Base-by-base conservation (phyloP, 768 basidiomycete species). In the Boletus coccyginus region DNA sequence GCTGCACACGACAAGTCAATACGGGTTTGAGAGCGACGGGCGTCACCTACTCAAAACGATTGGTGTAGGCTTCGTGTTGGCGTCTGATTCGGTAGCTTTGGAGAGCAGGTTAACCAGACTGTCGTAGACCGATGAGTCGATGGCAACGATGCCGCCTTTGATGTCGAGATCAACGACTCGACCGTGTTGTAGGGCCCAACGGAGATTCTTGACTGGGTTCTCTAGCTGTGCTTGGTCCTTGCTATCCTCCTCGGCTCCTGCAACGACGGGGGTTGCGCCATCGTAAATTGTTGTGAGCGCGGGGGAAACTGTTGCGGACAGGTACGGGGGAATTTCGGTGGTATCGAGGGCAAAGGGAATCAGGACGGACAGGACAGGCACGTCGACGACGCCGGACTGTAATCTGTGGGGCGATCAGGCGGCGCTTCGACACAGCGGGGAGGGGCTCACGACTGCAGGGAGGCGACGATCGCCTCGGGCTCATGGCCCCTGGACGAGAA, bases 131-230 rank as follows among this genome's bases (percentile, higher is more conserved):
- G 80, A 74, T 13, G 80, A 66, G 50, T 84, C 82, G 27, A 58
- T 48, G 7, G 66, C 68, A 5, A 79, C 76, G 47, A 88, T 74
- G 46, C 78, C 76, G 31, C 77, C 75, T 57, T 81, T 77, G 47
- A 92, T 77, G 63, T 89, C 83, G 58, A 94, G 81, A 64, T 92
- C 89, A 27, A 94, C 80, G 17, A 82, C 81, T 51, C 78, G 77
- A 41, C 81, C 85, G 47, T 78, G 77, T 46, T 80, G 73, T 11
- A 94, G 72, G 3, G 88, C 90, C 84, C 86, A 87, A 58, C 72
- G 73, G 42, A 94, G 73, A 48, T 81, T 85, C 19, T 77, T 77
- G 46, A 83, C 75, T 1, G 79, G 78, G 40, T 74, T 69, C 52
- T 74, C 68, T 16, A 75, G 75, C 16, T 61, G 65, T 10, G 46